A percentile compares a stretch with the other conserved stretches of the same genome.
Evolutionary conservation across 768 basidiomycete species (phyloP).

Genomic region (Baorangia bicolor): DNA sequence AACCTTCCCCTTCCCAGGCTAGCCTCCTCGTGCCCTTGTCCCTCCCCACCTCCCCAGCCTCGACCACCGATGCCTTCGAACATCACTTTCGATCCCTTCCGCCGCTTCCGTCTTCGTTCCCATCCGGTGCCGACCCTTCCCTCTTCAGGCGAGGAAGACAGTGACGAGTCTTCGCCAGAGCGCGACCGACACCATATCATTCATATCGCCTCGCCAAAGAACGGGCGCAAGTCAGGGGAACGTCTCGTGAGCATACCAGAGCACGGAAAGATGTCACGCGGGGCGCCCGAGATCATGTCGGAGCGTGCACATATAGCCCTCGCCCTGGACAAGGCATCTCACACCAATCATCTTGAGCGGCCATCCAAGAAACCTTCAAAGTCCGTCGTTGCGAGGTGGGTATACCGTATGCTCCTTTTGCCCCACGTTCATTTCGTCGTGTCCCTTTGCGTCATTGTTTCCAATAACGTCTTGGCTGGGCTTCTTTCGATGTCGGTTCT

Average conservation of each 20-base stretch:
- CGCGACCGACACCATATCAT: neutral
- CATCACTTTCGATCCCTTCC: conserved; percentile 16
- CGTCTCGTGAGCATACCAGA: neutral
- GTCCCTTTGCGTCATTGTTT: neutral
- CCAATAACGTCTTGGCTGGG: neutral
- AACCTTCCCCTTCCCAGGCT: conserved; percentile 3
- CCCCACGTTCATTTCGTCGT: conserved; percentile 3
- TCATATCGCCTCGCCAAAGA: conserved; percentile 6
- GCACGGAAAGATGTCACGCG: neutral
- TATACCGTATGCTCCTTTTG: neutral
- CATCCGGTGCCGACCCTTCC: neutral
- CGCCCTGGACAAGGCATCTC: neutral
- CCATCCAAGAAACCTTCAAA: conserved; percentile 3
- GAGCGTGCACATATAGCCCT: neutral
- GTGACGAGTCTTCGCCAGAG: conserved; percentile 23
- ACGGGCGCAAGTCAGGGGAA: neutral
- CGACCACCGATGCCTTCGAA: neutral
- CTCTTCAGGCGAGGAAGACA: conserved; percentile 22
- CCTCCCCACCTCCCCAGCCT: neutral
- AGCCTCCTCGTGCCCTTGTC: neutral
- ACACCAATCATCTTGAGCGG: neutral
- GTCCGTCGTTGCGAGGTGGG: conserved; percentile 14
- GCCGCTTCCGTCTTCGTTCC: conserved; percentile 23
- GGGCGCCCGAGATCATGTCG: neutral
- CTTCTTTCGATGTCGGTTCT: neutral